Base-by-base conservation (phyloP, 805 yeast species). In the Yarrowia divulgata region DNA sequence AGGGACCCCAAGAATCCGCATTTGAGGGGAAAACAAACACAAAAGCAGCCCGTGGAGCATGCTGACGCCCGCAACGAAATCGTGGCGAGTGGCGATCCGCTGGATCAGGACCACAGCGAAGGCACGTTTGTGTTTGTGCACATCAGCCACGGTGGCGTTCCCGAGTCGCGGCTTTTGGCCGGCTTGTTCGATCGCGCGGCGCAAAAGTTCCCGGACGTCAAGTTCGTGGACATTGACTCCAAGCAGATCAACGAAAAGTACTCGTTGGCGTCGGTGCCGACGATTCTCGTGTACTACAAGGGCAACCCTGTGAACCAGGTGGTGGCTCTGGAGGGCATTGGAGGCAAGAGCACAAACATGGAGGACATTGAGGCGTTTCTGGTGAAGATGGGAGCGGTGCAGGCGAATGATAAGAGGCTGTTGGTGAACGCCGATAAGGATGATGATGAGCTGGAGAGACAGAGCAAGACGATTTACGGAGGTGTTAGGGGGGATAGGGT, bases 191-290 rank as follows among this genome's bases (percentile, higher is more conserved):
- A 76, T 12, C 79, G 83, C 16, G 76, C 87, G 16, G 95, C 98
- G 0, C 75, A 79, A 1, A 89, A 86, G 74, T 94, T 86, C 77
- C 85, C 86, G 29, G 97, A 95, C 75, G 79, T 94, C 73, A 95
- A 95, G 78, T 90, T 95, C 76, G 94, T 92, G 52, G 97, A 95
- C 73, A 95, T 95, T 62, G 89, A 90, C n/a, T 97, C 91, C 32
- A 84, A 86, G 70, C 87, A 97, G 78, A 97, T 98, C 67, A 90
- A 93, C 72, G 98, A 94, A 75, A 88, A 89, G 75, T 95, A 93
- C 77, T 98, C 99, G 1, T 94, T 91, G 34, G 77, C 84, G 40
- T 93, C 91, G 81, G 90, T 97, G 74, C 99, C 99, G 1, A 95
- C 99, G 0, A 80, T 95, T 8, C 83, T 95, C 64, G 85, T 95